Evolutionary conservation across 208 protist genomes (phyloP), one percentile per base, ranked within the genome.

Genomic region (Porcisia hertigi): DNA sequence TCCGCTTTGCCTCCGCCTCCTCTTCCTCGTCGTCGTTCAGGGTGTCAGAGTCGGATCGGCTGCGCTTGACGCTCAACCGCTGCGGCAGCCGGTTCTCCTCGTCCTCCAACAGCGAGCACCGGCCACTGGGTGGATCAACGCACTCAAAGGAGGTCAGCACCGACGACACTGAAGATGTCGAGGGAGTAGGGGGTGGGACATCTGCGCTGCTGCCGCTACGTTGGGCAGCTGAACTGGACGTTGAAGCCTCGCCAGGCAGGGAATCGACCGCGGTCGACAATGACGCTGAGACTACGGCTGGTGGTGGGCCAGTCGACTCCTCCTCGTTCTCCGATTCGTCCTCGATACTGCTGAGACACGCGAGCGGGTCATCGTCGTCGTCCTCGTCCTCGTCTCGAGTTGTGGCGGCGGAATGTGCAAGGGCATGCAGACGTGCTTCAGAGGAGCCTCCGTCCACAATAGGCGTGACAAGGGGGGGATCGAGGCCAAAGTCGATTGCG

Each of bases 401-500:
- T 6, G 20, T 25, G 47, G 34, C 76, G 55, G 53, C 52, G 18
- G 77, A 73, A 47, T 66, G 69, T 30, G 67, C 59, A 9, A 81
- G 77, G 12, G 36, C 58, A 39, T 43, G 63, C 20, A 74, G 79
- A 12, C 75, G 73, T 58, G 65, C 79, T 54, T 83, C 79, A 36
- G 70, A 55, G 34, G 70, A 55, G 34, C 59, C 79, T 49, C 60
- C 52, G 65, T 76, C 63, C 60, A 70, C 36, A 12, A 62, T 54
- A 4, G 65, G 54, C 8, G 70, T 59, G 57, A 62, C 43, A 23
- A 75, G 64, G 57, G 72, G 79, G 3, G 82, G 16, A n/a, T 88
- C 87, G 45, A 86, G 80, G n/a, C 82, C 84, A 72, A 87, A 91
- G 34, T 91, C 87, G 43, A 85, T 77, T 34, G 80, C 80, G 20